A percentile compares a stretch with the other conserved stretches of the same genome.
phyloP scores from a whole-genome alignment of 2,329 filamentous ascomycete genomes.

The Pestalotiopsis sp. region DNA sequence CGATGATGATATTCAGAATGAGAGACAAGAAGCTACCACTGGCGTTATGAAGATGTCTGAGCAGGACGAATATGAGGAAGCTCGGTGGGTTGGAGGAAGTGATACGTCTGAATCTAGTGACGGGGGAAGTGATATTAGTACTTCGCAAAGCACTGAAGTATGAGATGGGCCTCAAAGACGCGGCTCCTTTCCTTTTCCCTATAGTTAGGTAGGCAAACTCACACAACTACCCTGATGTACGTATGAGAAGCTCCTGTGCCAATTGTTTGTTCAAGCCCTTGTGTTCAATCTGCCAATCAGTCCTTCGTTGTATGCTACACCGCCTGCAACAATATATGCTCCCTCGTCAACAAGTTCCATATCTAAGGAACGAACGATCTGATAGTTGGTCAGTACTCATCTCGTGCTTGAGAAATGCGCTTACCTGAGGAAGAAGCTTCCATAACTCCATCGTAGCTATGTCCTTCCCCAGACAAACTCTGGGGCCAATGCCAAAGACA shows the following conservation, averaged over 20 bases:
- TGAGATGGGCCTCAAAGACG: not conserved
- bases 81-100: not conserved
- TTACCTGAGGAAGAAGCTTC: slow-evolving; percentile 20
- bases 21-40: slow-evolving; percentile 15
- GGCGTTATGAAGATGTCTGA: not conserved
- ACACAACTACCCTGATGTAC: too few relatives aligned
- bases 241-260: not conserved
- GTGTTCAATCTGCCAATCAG: slow-evolving; percentile 7
- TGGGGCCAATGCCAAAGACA: slow-evolving; percentile 22
- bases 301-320: slow-evolving; percentile 21
- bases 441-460: slow-evolving; percentile 26
- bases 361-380: slow-evolving; percentile 22
- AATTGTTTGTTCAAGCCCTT: not conserved
- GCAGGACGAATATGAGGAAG: not conserved
- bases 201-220: too few relatives aligned
- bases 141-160: not conserved
- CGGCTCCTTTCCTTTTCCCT: not conserved
- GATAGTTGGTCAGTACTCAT: not conserved
- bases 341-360: slow-evolving; percentile 20
- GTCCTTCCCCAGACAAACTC: slow-evolving; percentile 26
- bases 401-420: not conserved
- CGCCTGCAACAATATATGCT: slow-evolving; percentile 21
- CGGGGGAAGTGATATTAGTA: not conserved
- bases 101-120: slow-evolving; percentile 9
- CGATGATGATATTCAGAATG: slow-evolving; percentile 32